phyloP scores from a whole-genome alignment of 441 rosid species.

The Manihot esculenta region DNA sequence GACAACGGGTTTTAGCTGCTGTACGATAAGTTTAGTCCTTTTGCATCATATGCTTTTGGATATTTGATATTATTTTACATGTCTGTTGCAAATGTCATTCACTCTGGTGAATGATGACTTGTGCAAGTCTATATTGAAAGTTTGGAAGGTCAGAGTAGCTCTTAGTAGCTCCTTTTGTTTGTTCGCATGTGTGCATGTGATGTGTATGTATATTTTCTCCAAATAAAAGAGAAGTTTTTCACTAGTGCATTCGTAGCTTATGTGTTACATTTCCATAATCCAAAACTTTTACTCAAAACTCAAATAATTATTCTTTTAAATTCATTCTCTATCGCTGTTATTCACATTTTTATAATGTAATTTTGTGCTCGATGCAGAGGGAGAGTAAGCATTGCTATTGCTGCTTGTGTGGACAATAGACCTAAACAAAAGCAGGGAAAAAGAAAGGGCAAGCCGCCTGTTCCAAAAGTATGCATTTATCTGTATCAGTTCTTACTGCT shows the following conservation, averaged over 20 bases:
- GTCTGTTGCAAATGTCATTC: no score
- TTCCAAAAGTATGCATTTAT: conserved; percentile 54
- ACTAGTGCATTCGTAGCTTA: no score
- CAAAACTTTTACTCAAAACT: neutral
- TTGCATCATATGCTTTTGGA: neutral
- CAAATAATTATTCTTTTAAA: no score
- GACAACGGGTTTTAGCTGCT: no score
- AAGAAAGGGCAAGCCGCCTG: conserved; percentile 63
- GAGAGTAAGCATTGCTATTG: conserved; percentile 78
- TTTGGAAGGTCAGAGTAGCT: no score
- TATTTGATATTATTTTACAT: neutral
- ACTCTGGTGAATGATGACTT: no score
- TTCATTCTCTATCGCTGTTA: neutral
- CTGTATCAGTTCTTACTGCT: neutral
- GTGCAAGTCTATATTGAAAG: no score
- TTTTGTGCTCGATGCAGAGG: conserved; percentile 55
- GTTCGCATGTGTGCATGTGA: no score
- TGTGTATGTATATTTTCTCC: no score
- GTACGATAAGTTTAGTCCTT: neutral
- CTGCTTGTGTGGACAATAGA: conserved; percentile 45
- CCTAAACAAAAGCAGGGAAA: conserved; percentile 52
- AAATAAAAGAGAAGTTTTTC: no score
- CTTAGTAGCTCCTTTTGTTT: no score
- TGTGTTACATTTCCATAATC: neutral
- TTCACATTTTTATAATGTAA: conserved; percentile 2